These are phyloP conservation scores for Saksenaea vasiformis DNA, from an alignment of 371 early-diverging fungal genomes.

Conservation along the genomic window DNA sequence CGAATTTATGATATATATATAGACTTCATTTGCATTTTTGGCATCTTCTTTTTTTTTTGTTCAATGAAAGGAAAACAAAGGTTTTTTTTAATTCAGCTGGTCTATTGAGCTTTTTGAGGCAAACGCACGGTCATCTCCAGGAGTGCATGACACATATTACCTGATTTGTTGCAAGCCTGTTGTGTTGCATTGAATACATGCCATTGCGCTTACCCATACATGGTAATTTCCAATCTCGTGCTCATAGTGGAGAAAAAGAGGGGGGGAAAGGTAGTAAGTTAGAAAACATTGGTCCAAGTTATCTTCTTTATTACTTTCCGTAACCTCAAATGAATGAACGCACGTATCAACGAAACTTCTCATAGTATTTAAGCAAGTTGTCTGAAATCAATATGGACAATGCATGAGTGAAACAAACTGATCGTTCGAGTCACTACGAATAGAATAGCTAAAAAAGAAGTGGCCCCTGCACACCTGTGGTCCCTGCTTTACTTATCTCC, in stretches of 20 bases:
- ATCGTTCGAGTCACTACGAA: background rate
- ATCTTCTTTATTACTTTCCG: background rate
- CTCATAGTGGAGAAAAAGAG: background rate
- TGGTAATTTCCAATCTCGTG: conserved; percentile 1
- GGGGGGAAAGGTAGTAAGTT: background rate
- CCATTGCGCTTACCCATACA: background rate
- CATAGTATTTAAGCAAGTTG: too few species aligned
- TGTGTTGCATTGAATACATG: conserved; percentile 4
- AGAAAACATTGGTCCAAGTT: too few species aligned
- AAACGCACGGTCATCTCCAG: conserved; percentile 2
- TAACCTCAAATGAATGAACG: too few species aligned
- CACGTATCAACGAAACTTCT: too few species aligned
- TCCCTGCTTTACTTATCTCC: background rate
- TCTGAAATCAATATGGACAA: background rate
- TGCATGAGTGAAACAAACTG: background rate
- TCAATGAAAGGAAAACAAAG: background rate
- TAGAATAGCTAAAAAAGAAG: background rate
- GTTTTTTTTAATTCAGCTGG: background rate
- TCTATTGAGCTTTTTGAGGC: background rate
- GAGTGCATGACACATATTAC: conserved; percentile 3
- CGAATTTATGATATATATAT: conserved; percentile 6
- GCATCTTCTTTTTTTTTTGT: background rate
- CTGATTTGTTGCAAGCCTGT: background rate
- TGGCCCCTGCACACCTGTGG: background rate
- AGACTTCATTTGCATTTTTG: conserved; percentile 6